A percentile compares a stretch with the other conserved stretches of the same genome.
Conservation (phyloP, 202 grass and related monocot genomes). For the Musa balbisiana region DNA sequence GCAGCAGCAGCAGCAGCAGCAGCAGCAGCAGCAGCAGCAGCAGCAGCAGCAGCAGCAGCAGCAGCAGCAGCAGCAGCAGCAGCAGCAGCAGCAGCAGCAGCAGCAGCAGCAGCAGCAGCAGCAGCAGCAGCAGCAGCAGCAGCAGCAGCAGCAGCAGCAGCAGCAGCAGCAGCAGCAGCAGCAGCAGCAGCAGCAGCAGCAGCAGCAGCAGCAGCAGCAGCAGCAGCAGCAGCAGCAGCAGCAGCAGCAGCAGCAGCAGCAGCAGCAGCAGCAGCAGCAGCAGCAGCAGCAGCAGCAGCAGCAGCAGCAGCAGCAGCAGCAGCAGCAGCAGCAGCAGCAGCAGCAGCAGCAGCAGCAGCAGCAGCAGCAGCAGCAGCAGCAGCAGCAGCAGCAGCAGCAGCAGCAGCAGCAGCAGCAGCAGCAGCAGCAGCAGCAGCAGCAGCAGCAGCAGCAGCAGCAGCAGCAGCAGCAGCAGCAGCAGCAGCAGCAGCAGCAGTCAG, state of each 20-base stretch:
- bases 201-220: conserved; percentile 21
- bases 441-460: conserved; percentile 16
- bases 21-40: conserved; percentile 1
- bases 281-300: conserved; percentile 19
- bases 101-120: conserved; percentile 7
- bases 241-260: conserved; percentile 1
- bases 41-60: conserved; percentile 23
- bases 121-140: conserved; percentile 21
- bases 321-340: not conserved
- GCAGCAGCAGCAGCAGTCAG: conserved; percentile 19
- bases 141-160: conserved; percentile 18
- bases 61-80: conserved; percentile 18
- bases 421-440: conserved; percentile 25
- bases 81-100: conserved; percentile 11
- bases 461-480: conserved; percentile 15
- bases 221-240: conserved; percentile 20
- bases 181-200: conserved; percentile 10
- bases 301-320: conserved; percentile 20
- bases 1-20: conserved; percentile 15
- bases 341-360: conserved; percentile 23
- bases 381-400: conserved; percentile 17
- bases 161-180: conserved; percentile 8
- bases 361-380: conserved; percentile 16
- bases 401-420: not conserved
- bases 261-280: conserved; percentile 16